Evolutionary conservation across 176 grass and related monocot genomes (phyloP), one percentile per base, ranked within the genome.

Genomic region (Bonia amplexicaulis): DNA sequence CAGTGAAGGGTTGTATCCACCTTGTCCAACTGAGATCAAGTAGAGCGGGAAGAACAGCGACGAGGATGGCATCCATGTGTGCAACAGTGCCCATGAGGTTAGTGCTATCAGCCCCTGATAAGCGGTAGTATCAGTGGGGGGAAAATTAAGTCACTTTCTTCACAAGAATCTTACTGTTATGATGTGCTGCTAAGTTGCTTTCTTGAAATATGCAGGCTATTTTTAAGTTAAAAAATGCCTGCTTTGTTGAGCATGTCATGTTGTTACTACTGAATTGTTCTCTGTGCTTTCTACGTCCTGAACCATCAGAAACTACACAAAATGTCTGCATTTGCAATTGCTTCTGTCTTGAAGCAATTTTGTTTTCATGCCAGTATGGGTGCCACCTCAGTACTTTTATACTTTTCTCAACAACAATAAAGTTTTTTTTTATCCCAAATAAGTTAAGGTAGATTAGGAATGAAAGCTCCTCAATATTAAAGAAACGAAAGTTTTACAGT

Each of bases 1-100:
- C 47, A 49, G 14, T 13, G 47, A 49, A 49, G 94, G 91, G 45
- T 91, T 88, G 70, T 97, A 97, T 12, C 87, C 91, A 0, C 91
- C 91, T 75, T 93, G 94, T 2, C 94, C 94, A 33, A 97, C 26
- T 2, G 93, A 93, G 54, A 90, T 98, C 12, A 98, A 88, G 85
- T 94, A 98, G 64, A 98, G 93, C 3, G 96, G 93, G 45, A 98
- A 22, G 79, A 94, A 98, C 51, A 98, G 71, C 13, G 96, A 89
- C 11, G 89, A 87, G 27, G 84, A 73, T 25, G 91, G 88, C 93
- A 98, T 88, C 91, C 89, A 85, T 82, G 83, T 45, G 19, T 67
- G 81, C 6, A 98, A 48, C 37, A 98, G 74, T n/a, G 87, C 84
- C 93, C 96, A 98, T 44, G 80, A 78, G 3, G 93, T 88, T 67